Percentiles rank a stretch among this genome's conserved stretches.
These are phyloP conservation scores for Arthrobotrys iridis DNA, from an alignment of 2,329 filamentous ascomycete genomes.

Conservation along the genomic window DNA sequence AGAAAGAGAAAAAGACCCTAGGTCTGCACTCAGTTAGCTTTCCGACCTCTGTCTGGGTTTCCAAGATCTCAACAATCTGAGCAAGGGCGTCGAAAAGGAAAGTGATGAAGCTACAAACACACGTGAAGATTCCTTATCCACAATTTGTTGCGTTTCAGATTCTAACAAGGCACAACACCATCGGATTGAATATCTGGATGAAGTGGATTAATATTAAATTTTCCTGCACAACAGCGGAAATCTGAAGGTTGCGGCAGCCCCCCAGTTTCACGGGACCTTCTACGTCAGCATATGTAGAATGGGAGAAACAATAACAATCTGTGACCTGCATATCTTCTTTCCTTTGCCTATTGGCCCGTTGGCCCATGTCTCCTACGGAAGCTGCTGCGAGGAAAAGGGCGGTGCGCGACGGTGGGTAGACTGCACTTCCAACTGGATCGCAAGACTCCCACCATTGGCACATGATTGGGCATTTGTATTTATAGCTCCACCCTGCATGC, in stretches of 20 bases:
- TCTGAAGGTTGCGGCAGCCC: constrained; percentile 14
- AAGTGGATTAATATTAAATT: background rate
- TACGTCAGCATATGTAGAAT: constrained; percentile 30
- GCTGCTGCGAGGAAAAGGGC: constrained; percentile 15
- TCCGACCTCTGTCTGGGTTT: background rate
- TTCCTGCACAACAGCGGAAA: constrained; percentile 15
- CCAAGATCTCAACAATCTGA: constrained; percentile 16
- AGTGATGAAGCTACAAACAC: constrained; percentile 33
- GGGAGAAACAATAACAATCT: constrained; percentile 2
- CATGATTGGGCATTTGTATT: constrained; percentile 51
- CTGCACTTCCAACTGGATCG: constrained; percentile 53
- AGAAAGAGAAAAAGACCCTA: no score
- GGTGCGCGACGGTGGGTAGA: constrained; percentile 17
- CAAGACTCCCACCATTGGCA: constrained; percentile 20
- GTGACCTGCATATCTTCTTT: constrained; percentile 34
- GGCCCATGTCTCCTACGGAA: constrained; percentile 19
- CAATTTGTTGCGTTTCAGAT: constrained; percentile 33
- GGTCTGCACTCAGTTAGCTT: constrained; percentile 9
- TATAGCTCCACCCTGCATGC: constrained; percentile 54
- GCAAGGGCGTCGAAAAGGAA: constrained; percentile 31
- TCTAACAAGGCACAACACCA: constrained; percentile 38
- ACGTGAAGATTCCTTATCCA: constrained; percentile 20
- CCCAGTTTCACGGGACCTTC: constrained; percentile 39
- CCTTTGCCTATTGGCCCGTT: constrained; percentile 18
- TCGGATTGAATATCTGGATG: constrained; percentile 7